phyloP scores from a whole-genome alignment of 1,284 basidiomycete species.

The Malassezia pachydermatis region DNA sequence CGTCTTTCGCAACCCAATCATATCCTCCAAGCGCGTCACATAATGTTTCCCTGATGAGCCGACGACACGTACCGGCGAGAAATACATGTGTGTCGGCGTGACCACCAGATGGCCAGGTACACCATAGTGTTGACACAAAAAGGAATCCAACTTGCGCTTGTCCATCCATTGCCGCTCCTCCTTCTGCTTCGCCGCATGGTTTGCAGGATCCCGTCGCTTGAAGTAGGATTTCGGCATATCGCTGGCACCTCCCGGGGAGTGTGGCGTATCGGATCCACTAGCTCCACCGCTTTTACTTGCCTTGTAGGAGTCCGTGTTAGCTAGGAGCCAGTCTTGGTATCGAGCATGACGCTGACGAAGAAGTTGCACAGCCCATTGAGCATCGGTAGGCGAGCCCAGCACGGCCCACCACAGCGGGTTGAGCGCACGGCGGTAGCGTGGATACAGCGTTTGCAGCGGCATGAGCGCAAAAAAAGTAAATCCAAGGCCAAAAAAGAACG shows the following conservation, averaged over 20 bases:
- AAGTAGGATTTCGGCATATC: neutral
- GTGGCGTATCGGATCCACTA: neutral
- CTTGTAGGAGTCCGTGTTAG: neutral
- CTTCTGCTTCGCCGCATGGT: neutral
- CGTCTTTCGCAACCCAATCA: slow-evolving; percentile 42
- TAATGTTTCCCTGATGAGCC: slow-evolving; percentile 24
- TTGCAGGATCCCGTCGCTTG: neutral
- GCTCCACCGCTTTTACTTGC: neutral
- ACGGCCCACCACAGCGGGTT: slow-evolving; percentile 46
- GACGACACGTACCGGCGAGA: slow-evolving; percentile 34
- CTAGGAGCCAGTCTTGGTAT: slow-evolving; percentile 10
- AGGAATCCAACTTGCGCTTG: slow-evolving; percentile 39
- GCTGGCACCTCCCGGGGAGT: neutral
- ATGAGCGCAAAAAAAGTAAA: slow-evolving; percentile 39
- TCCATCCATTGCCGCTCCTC: slow-evolving; percentile 1
- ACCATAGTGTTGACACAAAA: slow-evolving; percentile 45
- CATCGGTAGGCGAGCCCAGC: slow-evolving; percentile 44
- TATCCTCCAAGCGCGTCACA: slow-evolving; percentile 32
- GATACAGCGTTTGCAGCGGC: slow-evolving; percentile 45
- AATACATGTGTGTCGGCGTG: slow-evolving; percentile 38
- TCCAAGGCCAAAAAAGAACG: slow-evolving; percentile 32
- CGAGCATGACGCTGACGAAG: slow-evolving; percentile 33
- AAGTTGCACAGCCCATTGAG: slow-evolving; percentile 43
- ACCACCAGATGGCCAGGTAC: slow-evolving; percentile 41
- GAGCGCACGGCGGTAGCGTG: slow-evolving; percentile 42